A percentile compares a stretch with the other conserved stretches of the same genome.
Conservation (phyloP, 441 rosid genomes). For the Gossypium schwendimanii region DNA sequence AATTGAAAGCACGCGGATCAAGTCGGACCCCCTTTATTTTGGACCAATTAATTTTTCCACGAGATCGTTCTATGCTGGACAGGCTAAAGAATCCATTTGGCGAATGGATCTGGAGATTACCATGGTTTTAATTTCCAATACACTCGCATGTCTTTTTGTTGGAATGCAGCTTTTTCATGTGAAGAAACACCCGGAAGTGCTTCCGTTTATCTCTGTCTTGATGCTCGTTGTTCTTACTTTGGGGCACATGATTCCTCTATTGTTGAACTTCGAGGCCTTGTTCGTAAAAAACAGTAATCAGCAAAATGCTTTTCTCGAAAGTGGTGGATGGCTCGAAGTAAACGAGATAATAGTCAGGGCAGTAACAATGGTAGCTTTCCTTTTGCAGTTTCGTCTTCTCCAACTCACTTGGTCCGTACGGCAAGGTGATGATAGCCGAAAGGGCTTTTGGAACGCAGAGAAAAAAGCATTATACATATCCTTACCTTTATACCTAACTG, state of each 20-base stretch:
- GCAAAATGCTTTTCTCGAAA: slow-evolving; percentile 52
- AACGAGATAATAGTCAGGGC: slow-evolving; percentile 75
- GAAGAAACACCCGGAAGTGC: slow-evolving; percentile 59
- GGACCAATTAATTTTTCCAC: slow-evolving; percentile 52
- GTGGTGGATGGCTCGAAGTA: slow-evolving; percentile 78
- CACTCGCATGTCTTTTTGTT: slow-evolving; percentile 61
- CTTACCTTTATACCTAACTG: slow-evolving; percentile 52
- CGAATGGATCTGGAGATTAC: slow-evolving; percentile 85
- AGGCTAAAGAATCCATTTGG: slow-evolving; percentile 75
- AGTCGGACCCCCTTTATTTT: slow-evolving; percentile 59
- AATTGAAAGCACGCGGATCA: slow-evolving; percentile 54
- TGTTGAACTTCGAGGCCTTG: slow-evolving; percentile 74
- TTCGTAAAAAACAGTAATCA: slow-evolving; percentile 35
- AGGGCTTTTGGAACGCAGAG: slow-evolving; percentile 54
- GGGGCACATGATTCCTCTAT: slow-evolving; percentile 73
- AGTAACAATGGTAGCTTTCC: slow-evolving; percentile 78
- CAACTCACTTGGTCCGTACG: slow-evolving; percentile 72
- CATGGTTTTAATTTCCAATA: slow-evolving; percentile 66
- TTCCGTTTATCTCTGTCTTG: slow-evolving; percentile 59
- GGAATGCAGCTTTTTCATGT: slow-evolving; percentile 73
- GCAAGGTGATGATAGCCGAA: slow-evolving; percentile 27
- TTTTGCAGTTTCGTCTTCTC: slow-evolving; percentile 72
- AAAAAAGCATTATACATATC: slow-evolving; percentile 49
- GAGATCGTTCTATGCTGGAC: slow-evolving; percentile 41
- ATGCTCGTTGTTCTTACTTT: slow-evolving; percentile 63